phyloP scores from a whole-genome alignment of 23 red algal species.

The Gracilariopsis chorda region DNA sequence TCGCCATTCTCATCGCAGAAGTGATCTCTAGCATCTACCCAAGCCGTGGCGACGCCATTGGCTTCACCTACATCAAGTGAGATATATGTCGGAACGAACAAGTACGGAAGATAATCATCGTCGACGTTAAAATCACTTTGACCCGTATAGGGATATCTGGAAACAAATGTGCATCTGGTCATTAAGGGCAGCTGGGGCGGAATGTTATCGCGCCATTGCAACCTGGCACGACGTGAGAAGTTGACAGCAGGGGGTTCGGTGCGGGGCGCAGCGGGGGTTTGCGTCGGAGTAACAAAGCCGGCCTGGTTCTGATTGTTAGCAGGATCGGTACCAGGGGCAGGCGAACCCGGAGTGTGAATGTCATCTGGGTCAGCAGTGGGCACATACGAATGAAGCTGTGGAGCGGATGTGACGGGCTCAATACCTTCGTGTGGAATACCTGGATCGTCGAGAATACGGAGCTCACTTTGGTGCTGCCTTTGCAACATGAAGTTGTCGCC shows the following conservation, averaged over 20 bases:
- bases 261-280: neutral
- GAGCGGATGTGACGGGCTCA: neutral
- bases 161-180: neutral
- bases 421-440: neutral
- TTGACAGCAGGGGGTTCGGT: neutral
- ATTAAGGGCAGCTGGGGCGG: neutral
- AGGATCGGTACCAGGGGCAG: neutral
- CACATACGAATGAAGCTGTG: neutral
- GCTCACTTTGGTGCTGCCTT: neutral
- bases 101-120: constrained; percentile 10
- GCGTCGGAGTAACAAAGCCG: constrained; percentile 21
- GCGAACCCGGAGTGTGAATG: neutral
- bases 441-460: neutral
- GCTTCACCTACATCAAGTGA: constrained; percentile 16
- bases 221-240: neutral
- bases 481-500: neutral
- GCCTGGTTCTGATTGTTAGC: neutral
- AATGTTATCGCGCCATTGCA: neutral
- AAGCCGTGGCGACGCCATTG: constrained; percentile 37
- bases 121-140: neutral
- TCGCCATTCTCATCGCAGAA: constrained; percentile 34
- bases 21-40: constrained; percentile 36
- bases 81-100: constrained; percentile 42
- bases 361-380: neutral
- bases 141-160: neutral